phyloP scores from a whole-genome alignment of 148 eudicot species.

The Camellia lanceoleosa region DNA sequence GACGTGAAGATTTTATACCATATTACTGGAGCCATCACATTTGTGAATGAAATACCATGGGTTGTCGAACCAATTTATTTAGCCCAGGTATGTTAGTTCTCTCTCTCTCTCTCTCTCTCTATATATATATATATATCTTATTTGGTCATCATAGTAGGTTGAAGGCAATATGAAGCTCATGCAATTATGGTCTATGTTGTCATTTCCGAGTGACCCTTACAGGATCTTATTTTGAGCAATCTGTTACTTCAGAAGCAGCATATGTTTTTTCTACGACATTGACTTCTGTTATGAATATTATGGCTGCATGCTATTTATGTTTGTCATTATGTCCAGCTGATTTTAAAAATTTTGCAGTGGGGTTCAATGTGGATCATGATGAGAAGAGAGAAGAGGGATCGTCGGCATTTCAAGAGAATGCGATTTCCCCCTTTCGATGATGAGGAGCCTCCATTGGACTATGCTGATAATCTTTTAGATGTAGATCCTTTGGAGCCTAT shows the following conservation, averaged over 20 bases:
- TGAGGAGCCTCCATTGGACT: conserved; percentile 97
- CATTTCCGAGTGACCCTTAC: neutral
- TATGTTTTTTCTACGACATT: neutral
- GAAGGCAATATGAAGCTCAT: neutral
- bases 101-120: neutral
- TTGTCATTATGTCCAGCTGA: neutral
- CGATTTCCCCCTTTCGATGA: conserved; percentile 99
- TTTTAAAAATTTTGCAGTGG: conserved; percentile 49
- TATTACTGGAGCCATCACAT: conserved; percentile 96
- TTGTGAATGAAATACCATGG: conserved; percentile 99
- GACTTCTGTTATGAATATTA: neutral
- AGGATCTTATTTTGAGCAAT: neutral
- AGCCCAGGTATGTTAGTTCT: conserved; percentile 58
- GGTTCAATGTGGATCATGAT: conserved; percentile 99
- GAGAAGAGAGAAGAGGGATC: conserved; percentile 95
- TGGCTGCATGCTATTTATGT: neutral
- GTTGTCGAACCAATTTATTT: conserved; percentile 97
- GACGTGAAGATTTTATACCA: conserved; percentile 96
- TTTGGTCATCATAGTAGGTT: neutral
- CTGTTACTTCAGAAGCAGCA: neutral
- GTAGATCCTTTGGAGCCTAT: conserved; percentile 98
- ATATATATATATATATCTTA: neutral
- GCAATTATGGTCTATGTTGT: neutral
- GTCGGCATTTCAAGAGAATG: conserved; percentile 98
- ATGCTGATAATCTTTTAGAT: conserved; percentile 96